Conservation (phyloP, 306 rosid species). For the Potentilla sterilis region DNA sequence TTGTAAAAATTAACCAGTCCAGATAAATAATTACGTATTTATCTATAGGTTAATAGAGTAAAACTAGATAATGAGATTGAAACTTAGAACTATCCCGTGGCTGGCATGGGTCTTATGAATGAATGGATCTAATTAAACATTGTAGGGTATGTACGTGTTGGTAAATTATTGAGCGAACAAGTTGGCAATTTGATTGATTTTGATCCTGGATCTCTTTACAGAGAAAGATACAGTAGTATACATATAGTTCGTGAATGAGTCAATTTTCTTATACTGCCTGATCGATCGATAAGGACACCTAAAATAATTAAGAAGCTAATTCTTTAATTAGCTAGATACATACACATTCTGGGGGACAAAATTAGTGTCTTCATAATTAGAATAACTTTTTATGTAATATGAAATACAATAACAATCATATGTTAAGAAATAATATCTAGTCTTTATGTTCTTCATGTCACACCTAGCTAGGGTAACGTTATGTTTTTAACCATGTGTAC, state of each 20-base stretch:
- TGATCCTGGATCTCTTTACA: not conserved
- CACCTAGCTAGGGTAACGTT: not conserved
- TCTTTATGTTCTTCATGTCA: not conserved
- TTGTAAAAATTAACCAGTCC: not conserved
- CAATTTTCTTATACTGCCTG: too few species aligned
- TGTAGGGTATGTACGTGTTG: not conserved
- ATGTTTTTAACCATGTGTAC: too few species aligned
- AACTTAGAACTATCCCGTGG: not conserved
- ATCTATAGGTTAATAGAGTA: not conserved
- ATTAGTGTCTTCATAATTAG: too few species aligned
- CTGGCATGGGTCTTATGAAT: not conserved
- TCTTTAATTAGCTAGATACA: not conserved
- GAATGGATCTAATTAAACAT: not conserved
- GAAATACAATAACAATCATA: not conserved
- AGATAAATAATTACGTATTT: too few species aligned
- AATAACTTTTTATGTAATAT: not conserved
- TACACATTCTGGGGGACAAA: too few species aligned
- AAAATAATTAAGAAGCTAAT: not conserved
- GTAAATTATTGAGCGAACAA: conserved; percentile 15
- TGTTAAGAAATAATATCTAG: not conserved
- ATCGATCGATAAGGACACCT: not conserved
- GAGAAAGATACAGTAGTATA: not conserved
- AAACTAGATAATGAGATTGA: not conserved
- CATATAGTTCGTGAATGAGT: not conserved
- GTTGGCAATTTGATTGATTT: conserved; percentile 13